Conservation (phyloP, 2,329 filamentous ascomycete species). For the Aspergillus terreus region DNA sequence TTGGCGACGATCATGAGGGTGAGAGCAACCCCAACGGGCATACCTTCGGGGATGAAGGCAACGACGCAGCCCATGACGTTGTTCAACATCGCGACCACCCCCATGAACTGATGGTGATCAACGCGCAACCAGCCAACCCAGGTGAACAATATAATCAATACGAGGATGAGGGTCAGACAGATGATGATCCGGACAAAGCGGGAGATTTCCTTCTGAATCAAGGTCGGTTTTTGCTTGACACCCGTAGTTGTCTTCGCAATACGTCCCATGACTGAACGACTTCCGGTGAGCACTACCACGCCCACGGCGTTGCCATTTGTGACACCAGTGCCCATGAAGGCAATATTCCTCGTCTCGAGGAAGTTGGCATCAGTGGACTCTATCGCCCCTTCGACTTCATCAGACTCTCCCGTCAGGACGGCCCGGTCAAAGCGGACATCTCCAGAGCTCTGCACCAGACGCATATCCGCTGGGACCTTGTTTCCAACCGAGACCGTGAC, state of each 20-base stretch:
- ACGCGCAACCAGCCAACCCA: slow-evolving; percentile 66
- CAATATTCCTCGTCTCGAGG: slow-evolving; percentile 73
- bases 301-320: slow-evolving; percentile 66
- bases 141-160: slow-evolving; percentile 46
- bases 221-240: slow-evolving; percentile 65
- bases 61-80: slow-evolving; percentile 70
- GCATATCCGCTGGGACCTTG: slow-evolving; percentile 71
- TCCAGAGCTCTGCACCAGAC: slow-evolving; percentile 65
- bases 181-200: slow-evolving; percentile 71
- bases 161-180: slow-evolving; percentile 63
- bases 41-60: slow-evolving; percentile 74
- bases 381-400: slow-evolving; percentile 61
- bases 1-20: slow-evolving; percentile 73
- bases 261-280: slow-evolving; percentile 70
- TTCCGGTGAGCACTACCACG: slow-evolving; percentile 68
- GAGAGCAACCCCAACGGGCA: slow-evolving; percentile 67
- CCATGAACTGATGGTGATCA: slow-evolving; percentile 66
- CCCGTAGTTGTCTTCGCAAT: slow-evolving; percentile 70
- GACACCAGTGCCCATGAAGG: slow-evolving; percentile 73
- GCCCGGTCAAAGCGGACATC: slow-evolving; percentile 72
- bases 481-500: slow-evolving; percentile 67
- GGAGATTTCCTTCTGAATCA: slow-evolving; percentile 68
- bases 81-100: slow-evolving; percentile 67
- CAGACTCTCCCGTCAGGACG: slow-evolving; percentile 69
- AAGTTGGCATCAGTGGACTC: slow-evolving; percentile 69